phyloP scores from a whole-genome alignment of 257 asterid species.

The Anisodus acutangulus region DNA sequence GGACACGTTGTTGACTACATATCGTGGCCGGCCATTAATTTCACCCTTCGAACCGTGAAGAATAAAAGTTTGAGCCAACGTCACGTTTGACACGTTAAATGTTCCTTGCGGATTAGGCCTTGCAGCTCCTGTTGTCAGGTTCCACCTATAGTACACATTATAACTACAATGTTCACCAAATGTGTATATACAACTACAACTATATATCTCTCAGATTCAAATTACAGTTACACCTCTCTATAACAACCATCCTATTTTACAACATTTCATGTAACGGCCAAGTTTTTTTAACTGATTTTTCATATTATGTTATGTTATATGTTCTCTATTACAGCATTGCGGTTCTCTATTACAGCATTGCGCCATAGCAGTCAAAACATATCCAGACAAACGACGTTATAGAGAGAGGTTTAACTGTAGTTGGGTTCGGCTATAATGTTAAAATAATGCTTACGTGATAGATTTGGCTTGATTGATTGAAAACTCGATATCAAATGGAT shows the following conservation, averaged over 20 bases:
- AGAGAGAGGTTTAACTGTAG: no score
- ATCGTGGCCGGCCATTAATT: conserved; percentile 33
- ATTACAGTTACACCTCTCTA: no score
- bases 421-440: background rate
- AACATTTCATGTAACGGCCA: no score
- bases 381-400: no score
- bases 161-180: background rate
- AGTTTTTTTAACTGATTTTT: no score
- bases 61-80: conserved; percentile 58
- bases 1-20: conserved; percentile 58
- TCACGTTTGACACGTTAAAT: conserved; percentile 67
- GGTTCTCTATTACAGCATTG: no score
- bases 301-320: no score
- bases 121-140: conserved; percentile 64
- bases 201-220: no score
- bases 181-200: no score
- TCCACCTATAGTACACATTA: conserved; percentile 53
- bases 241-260: no score
- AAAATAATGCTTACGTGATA: conserved; percentile 48
- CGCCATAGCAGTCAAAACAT: no score
- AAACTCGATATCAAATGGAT: conserved; percentile 52
- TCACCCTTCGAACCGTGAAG: conserved; percentile 47
- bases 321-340: no score
- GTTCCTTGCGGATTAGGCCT: conserved; percentile 82
- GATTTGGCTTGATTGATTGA: conserved; percentile 63